Evolutionary conservation across 208 protist genomes (phyloP), one percentile per base, ranked within the genome.

Genomic region (Leishmania braziliensis): DNA sequence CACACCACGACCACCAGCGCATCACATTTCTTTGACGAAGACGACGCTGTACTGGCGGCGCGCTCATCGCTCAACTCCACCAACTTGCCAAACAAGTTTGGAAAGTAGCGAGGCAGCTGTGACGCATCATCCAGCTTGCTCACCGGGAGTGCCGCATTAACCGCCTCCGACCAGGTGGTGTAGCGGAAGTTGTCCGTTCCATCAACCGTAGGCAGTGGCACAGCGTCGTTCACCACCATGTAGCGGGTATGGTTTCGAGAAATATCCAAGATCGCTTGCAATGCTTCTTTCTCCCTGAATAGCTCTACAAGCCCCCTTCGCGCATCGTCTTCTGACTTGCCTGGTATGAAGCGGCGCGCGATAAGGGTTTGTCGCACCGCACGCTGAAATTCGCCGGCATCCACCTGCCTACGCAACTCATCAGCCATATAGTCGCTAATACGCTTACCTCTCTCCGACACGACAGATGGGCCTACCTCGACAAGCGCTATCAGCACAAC

Each of bases 401-500:
- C 29, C 1, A 77, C 29, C n/a, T 50, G 73, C 3, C 26, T 26
- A n/a, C 62, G 76, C 10, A 86, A 53, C 53, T 82, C 82, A 0
- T 68, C 77, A 14, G 65, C 82, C 82, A 86, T 81, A 53, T 82
- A 78, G 20, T 54, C 20, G 73, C 51, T 82, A 23, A 86, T 48
- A 10, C 6, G 58, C 8, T 3, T 26, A 26, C 77, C 73, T 23
- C 62, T 73, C 54, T 33, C 20, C n/a, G 82, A 86, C 3, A 82
- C 73, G 2, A 82, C 48, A 0, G 82, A 79, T n/a, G 82, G 82
- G 2, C 77, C 82, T 20, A 81, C 77, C 43, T 86, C 78, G n/a
- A 86, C 63, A 10, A 82, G 12, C 6, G 77, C 77, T 8, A 82
- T 29, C 12, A 82, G 4, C 48, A 80, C 60, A 2, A 46, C 65